Evolutionary conservation across 805 yeast species (phyloP).

Genomic region (Metschnikowia bowlesiae): DNA sequence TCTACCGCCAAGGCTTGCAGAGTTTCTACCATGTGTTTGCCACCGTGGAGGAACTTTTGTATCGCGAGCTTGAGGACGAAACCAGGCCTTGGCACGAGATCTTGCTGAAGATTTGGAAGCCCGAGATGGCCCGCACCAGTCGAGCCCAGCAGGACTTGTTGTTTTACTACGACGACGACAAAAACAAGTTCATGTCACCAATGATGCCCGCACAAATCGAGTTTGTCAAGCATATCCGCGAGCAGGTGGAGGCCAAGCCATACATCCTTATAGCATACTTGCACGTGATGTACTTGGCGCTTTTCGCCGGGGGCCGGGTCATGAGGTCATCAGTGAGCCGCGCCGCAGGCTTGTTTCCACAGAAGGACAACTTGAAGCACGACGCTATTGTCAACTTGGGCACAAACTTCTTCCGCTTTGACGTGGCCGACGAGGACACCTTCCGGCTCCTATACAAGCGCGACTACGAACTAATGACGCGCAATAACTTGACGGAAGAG

Average conservation of each 20-base stretch:
- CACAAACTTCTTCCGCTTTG: conserved; percentile 62
- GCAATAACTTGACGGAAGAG: conserved; percentile 62
- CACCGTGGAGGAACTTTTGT: conserved; percentile 53
- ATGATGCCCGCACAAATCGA: conserved; percentile 57
- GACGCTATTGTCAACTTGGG: conserved; percentile 60
- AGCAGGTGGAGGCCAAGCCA: conserved; percentile 57
- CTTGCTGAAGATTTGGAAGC: conserved; percentile 60
- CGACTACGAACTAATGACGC: conserved; percentile 72
- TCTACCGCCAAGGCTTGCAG: conserved; percentile 78
- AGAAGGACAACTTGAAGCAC: conserved; percentile 59
- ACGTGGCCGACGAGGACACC: conserved; percentile 60
- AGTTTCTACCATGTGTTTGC: conserved; percentile 65
- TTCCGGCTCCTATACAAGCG: conserved; percentile 66
- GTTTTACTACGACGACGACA: conserved; percentile 58
- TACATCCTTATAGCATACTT: conserved; percentile 71
- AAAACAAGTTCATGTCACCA: conserved; percentile 54
- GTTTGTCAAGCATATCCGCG: conserved; percentile 56
- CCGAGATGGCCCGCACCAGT: conserved; percentile 60
- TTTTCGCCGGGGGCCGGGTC: conserved; percentile 81
- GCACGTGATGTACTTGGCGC: conserved; percentile 80
- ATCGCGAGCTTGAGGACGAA: conserved; percentile 38
- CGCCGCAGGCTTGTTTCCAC: conserved; percentile 72
- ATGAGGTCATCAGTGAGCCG: conserved; percentile 62
- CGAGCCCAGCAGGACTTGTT: conserved; percentile 57
- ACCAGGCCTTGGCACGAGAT: conserved; percentile 40